Percentiles rank a stretch among this genome's conserved stretches.
Conservation (phyloP, 768 basidiomycete genomes). For the Suillus placidus region DNA sequence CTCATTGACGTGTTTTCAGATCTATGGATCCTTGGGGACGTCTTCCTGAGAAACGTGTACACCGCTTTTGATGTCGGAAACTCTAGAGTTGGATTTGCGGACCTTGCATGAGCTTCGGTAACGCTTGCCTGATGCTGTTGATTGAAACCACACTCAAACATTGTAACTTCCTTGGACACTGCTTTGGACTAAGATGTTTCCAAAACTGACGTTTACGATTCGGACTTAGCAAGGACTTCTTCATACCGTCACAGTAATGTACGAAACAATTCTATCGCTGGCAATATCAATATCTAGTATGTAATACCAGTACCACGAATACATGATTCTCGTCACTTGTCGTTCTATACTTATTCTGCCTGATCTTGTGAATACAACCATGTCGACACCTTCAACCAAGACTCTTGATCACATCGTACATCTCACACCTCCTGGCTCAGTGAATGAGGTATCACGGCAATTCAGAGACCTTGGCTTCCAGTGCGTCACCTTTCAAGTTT, state of each 20-base stretch:
- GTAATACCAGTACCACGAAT: neutral
- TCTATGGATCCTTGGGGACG: slow-evolving; percentile 41
- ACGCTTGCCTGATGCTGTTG: neutral
- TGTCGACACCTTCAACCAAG: slow-evolving; percentile 39
- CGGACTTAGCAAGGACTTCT: slow-evolving; percentile 4
- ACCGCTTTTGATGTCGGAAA: slow-evolving; percentile 45
- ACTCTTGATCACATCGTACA: slow-evolving; percentile 73
- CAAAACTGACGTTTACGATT: neutral
- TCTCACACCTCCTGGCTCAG: slow-evolving; percentile 64
- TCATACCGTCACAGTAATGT: neutral
- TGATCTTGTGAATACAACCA: slow-evolving; percentile 9
- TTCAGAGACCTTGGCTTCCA: slow-evolving; percentile 68
- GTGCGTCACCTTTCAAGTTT: slow-evolving; percentile 38
- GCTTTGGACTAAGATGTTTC: slow-evolving; percentile 1
- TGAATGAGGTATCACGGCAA: slow-evolving; percentile 50
- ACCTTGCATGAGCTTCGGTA: slow-evolving; percentile 21
- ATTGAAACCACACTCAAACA: neutral
- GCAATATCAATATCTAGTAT: neutral
- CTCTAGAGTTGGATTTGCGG: slow-evolving; percentile 45
- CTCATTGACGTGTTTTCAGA: slow-evolving; percentile 12
- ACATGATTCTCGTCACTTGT: slow-evolving; percentile 1
- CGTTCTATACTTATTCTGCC: neutral
- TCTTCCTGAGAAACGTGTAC: slow-evolving; percentile 51
- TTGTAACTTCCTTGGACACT: neutral
- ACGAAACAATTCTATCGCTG: neutral